Conservation (phyloP, 2,329 filamentous ascomycete species). For the Cucurbitaria berberidis region DNA sequence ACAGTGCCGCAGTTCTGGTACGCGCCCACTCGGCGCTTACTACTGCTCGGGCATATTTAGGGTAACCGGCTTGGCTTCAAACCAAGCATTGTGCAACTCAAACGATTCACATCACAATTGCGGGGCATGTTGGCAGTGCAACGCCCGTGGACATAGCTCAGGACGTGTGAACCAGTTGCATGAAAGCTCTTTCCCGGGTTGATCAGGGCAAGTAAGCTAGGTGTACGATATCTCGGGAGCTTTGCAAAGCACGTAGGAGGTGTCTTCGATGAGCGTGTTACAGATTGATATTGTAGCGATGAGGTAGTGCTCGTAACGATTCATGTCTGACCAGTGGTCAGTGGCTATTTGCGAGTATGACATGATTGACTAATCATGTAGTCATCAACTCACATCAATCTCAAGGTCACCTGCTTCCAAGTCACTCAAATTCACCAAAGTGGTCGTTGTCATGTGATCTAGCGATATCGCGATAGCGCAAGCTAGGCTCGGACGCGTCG, state of each 20-base stretch:
- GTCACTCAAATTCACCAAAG: background rate
- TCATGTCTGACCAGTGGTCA: too few relatives aligned
- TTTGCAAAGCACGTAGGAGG: too few relatives aligned
- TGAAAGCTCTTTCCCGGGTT: background rate
- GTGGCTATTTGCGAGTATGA: too few relatives aligned
- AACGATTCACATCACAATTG: background rate
- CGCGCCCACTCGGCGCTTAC: constrained; percentile 7
- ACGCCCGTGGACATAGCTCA: background rate
- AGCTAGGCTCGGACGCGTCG: constrained; percentile 8
- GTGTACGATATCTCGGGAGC: too few relatives aligned
- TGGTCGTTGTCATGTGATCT: constrained; percentile 15
- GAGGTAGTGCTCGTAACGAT: too few relatives aligned
- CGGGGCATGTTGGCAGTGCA: background rate
- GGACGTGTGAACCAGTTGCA: background rate
- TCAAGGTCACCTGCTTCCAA: too few relatives aligned
- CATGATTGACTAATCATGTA: too few relatives aligned
- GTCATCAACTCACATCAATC: too few relatives aligned
- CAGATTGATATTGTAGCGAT: too few relatives aligned
- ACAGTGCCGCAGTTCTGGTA: constrained; percentile 7
- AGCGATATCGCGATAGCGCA: constrained; percentile 13
- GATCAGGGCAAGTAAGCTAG: too few relatives aligned
- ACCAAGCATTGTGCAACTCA: background rate
- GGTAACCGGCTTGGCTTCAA: background rate
- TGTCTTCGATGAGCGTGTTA: too few relatives aligned
- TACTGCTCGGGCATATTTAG: background rate